Evolutionary conservation across 768 basidiomycete species (phyloP).

Genomic region (Kwoniella dejecticola): DNA sequence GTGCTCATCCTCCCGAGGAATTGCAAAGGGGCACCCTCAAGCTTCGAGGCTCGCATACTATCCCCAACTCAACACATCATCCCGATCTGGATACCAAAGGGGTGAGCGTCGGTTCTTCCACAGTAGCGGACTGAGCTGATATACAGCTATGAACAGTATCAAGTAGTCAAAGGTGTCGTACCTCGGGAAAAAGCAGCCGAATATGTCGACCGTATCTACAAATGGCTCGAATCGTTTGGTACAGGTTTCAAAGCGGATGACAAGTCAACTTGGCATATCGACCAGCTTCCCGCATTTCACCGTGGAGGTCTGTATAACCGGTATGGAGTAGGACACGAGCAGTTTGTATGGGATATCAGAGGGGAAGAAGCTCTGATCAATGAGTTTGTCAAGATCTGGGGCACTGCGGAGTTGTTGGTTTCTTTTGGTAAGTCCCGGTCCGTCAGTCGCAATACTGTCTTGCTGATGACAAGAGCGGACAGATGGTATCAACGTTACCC

Average conservation of each 20-base stretch:
- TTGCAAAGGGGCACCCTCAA: background rate
- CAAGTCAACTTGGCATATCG: constrained; percentile 45
- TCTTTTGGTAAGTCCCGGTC: constrained; percentile 44
- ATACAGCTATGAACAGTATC: background rate
- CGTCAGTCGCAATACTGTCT: too few species aligned
- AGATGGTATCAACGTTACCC: constrained; percentile 43
- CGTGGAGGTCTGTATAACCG: constrained; percentile 35
- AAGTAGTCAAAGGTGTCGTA: constrained; percentile 43
- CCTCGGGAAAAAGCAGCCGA: constrained; percentile 32
- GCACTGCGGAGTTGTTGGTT: constrained; percentile 44
- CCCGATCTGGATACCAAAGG: background rate
- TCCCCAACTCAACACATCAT: background rate
- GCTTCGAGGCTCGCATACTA: background rate
- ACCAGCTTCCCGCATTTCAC: constrained; percentile 44
- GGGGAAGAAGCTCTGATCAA: constrained; percentile 46
- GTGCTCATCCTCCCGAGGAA: background rate
- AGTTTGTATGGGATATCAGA: constrained; percentile 50
- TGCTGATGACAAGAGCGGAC: background rate
- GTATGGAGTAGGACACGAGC: constrained; percentile 45
- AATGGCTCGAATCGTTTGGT: constrained; percentile 52
- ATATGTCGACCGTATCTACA: constrained; percentile 44
- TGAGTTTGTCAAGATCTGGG: constrained; percentile 52
- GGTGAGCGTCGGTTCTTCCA: background rate
- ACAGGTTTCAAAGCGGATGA: constrained; percentile 55
- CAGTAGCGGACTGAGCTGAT: background rate